Evolutionary conservation across 768 basidiomycete species (phyloP), one percentile per base, ranked within the genome.

Genomic region (Grammothele lineata): DNA sequence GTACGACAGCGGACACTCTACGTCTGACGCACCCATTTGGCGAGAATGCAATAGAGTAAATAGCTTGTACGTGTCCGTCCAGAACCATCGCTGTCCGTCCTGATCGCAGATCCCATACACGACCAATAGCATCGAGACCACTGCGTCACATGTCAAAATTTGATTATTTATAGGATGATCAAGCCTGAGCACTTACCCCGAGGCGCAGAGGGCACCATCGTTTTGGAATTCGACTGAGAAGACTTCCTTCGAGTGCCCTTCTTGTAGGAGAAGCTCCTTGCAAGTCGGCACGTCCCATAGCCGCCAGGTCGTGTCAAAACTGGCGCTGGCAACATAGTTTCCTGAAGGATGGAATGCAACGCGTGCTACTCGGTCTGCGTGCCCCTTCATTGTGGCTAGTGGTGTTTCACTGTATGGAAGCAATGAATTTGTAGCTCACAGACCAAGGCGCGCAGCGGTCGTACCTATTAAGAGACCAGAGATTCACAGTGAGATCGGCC

Each of bases 341-440:
- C 96, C 96, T 0, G 92, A 95, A 2, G 96, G 94, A 65, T 99
- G 96, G 67, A 98, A 99, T 0, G 88, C 91, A 18, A 97, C 87
- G 14, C 96, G 82, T 63, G 92, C 94, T 2, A 99, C 84, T 18
- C 96, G 86, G 48, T 84, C 86, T 61, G 84, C 77, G 62, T 98
- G 96, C 1, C 96, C 96, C 65, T 83, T 79, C 64, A 99, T 70
- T 3, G 84, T 80, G 0, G 91, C 78, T n/a, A 99, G 59, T 0
- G 94, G 91, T 15, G 83, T 75, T 49, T 96, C 92, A 56, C 92
- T 96, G 35, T 36, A n/a, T 17, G 12, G n/a, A 15, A 32, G 30
- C 15, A 32, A 32, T 9, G 9, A 32, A 32, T 36, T 39, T 15
- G 30, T 38, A 15, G 25, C 27, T 24, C 21, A 39, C 21, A 22